Base-by-base conservation (phyloP, 2,329 filamentous ascomycete genomes). In the Stachybotrys elegans region DNA sequence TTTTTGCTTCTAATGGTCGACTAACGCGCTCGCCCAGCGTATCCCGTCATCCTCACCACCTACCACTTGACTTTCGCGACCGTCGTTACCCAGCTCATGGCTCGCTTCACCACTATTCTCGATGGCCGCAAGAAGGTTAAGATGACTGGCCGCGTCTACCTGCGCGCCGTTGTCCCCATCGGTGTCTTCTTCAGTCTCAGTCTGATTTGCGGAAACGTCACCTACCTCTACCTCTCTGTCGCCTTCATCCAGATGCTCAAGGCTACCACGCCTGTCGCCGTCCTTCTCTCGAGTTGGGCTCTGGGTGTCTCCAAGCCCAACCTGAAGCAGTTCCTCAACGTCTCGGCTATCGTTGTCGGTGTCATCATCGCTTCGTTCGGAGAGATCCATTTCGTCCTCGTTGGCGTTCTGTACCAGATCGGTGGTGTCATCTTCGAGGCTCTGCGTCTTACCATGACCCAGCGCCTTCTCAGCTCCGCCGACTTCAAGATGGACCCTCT, bases 211-310 rank as follows among this genome's bases (percentile, higher is more conserved):
- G 90, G 91, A 62, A 97, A 97, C 73, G 71, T 95, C 69, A 90
- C 92, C 57, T 97, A 97, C 65, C 80, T 96, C 44, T 95, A 96
- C 69, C 81, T 97, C 49, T 93, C 86, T 54, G 92, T 97, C 47
- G 87, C 92, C 48, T 97, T 97, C 68, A 97, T 97, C 60, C 92
- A 97, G 76, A 97, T 97, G 92, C 83, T 97, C 67, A 97, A 97
- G 86, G 93, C 93, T 54, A 96, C 90, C 35, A 97, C 88, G 23
- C 93, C 93, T 14, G 91, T 97, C 47, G 91, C 90, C 43, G 91
- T 97, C 42, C 81, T 98, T 31, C 70, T 97, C 54, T 86, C 88
- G 32, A 88, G 89, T 54, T 97, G 93, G 92, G 74, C 77, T 43
- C 83, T 97, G 59, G 88, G 90, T 46, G 82, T 95, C 42, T 82